These are phyloP conservation scores for Hypomontagnella monticulosa DNA, from an alignment of 495 filamentous ascomycete species.

Conservation along the genomic window DNA sequence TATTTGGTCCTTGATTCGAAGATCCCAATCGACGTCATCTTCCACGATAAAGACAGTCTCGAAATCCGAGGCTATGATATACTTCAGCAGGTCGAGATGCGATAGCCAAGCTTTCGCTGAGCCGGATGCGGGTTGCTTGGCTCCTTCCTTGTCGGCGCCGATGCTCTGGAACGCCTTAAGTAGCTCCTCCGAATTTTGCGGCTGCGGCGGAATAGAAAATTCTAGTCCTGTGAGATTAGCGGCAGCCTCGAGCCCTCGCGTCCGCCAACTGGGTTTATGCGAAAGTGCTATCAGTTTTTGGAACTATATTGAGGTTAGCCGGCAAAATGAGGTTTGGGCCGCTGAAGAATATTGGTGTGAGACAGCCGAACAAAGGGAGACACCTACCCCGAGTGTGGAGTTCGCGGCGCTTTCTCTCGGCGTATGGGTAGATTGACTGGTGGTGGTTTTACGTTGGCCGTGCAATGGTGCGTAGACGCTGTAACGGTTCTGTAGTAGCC, in stretches of 20 bases:
- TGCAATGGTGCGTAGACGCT: conserved; percentile 5
- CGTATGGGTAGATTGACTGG: neutral
- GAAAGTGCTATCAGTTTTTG: conserved; percentile 41
- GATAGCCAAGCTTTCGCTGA: conserved; percentile 44
- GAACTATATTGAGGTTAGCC: conserved; percentile 26
- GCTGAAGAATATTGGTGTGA: neutral
- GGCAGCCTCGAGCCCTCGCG: conserved; percentile 40
- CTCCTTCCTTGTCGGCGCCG: conserved; percentile 4
- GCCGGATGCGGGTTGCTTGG: conserved; percentile 17
- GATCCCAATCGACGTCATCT: conserved; percentile 61
- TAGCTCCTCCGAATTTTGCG: conserved; percentile 25
- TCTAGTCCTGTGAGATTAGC: conserved; percentile 32
- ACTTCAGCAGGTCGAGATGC: conserved; percentile 49
- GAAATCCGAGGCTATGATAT: conserved; percentile 51
- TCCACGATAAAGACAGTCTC: conserved; percentile 60
- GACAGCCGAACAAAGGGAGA: neutral
- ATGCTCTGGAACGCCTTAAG: conserved; percentile 28
- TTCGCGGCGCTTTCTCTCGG: conserved; percentile 22
- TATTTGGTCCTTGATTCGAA: conserved; percentile 53
- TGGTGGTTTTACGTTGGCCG: neutral
- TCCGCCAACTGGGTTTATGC: conserved; percentile 36
- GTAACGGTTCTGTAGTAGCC: conserved; percentile 7
- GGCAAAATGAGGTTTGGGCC: neutral
- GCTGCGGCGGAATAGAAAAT: conserved; percentile 34
- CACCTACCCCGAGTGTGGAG: conserved; percentile 26